A percentile compares a stretch with the other conserved stretches of the same genome.
Evolutionary conservation across 495 filamentous ascomycete genomes (phyloP).

Genomic region (Penicillium waksmanii): DNA sequence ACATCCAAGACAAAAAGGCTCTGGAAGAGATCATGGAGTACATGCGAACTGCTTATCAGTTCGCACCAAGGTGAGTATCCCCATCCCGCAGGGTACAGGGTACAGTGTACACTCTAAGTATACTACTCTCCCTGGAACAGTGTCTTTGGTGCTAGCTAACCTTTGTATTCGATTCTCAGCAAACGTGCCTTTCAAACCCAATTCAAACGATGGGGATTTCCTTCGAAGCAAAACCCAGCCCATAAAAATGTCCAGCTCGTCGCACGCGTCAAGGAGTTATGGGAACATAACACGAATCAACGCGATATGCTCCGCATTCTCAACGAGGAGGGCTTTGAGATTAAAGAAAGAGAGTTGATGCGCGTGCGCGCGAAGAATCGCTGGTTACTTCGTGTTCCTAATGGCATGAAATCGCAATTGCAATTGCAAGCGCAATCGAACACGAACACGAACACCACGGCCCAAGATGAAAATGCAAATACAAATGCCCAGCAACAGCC

Average conservation of each 20-base stretch:
- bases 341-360: constrained; percentile 70
- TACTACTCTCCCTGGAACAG: no score
- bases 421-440: no score
- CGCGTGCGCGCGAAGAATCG: constrained; percentile 66
- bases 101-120: no score
- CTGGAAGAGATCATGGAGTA: constrained; percentile 70
- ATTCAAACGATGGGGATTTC: constrained; percentile 79
- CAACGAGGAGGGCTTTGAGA: constrained; percentile 69
- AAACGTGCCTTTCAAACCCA: constrained; percentile 75
- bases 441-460: no score
- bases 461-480: background rate
- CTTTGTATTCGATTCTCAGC: constrained; percentile 35
- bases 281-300: constrained; percentile 71
- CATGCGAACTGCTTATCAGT: constrained; percentile 61
- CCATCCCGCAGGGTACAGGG: no score
- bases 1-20: constrained; percentile 71
- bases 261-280: constrained; percentile 71
- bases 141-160: no score
- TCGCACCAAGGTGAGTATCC: constrained; percentile 62
- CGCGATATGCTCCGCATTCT: constrained; percentile 74
- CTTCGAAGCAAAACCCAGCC: constrained; percentile 68
- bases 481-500: constrained; percentile 19
- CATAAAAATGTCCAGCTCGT: constrained; percentile 69
- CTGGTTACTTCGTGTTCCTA: constrained; percentile 64
- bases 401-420: constrained; percentile 54